phyloP scores from a whole-genome alignment of 331 rosid genomes.

The Malus hybrid region DNA sequence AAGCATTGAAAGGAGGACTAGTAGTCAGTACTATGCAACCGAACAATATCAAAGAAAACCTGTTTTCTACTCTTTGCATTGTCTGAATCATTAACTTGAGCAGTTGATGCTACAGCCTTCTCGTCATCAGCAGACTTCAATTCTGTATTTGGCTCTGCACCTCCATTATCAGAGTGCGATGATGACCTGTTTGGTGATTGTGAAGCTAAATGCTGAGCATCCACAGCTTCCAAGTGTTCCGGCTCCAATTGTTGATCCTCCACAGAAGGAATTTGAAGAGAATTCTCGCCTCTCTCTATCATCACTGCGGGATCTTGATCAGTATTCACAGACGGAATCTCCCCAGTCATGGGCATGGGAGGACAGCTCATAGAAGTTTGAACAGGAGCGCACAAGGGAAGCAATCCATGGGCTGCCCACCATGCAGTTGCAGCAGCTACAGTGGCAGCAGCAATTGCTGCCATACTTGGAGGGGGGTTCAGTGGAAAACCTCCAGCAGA shows the following conservation, averaged over 20 bases:
- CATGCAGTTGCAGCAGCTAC: slow-evolving; percentile 97
- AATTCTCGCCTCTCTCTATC: slow-evolving; percentile 34
- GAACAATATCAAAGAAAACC: background rate
- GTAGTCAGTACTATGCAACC: background rate
- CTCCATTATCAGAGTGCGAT: slow-evolving; percentile 55
- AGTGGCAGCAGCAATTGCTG: slow-evolving; percentile 79
- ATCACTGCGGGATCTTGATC: slow-evolving; percentile 33
- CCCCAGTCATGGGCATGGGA: slow-evolving; percentile 36
- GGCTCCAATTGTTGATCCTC: slow-evolving; percentile 44
- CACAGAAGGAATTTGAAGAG: slow-evolving; percentile 37
- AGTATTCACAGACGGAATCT: slow-evolving; percentile 34
- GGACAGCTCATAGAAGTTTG: slow-evolving; percentile 49
- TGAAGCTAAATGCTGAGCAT: slow-evolving; percentile 44
- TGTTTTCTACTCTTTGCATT: background rate
- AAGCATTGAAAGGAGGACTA: background rate
- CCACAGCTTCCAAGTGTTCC: slow-evolving; percentile 43
- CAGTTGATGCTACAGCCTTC: slow-evolving; percentile 35
- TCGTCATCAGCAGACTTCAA: slow-evolving; percentile 41
- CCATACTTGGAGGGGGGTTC: slow-evolving; percentile 60
- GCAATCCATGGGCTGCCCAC: slow-evolving; percentile 96
- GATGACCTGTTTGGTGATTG: slow-evolving; percentile 43
- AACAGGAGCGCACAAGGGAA: slow-evolving; percentile 78
- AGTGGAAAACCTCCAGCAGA: slow-evolving; percentile 43
- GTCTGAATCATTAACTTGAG: slow-evolving; percentile 51
- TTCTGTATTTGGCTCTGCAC: slow-evolving; percentile 36